Percentiles rank a stretch among this genome's conserved stretches.
Conservation (phyloP, 352 stramenopile genomes). For the Pythium brachiatum region DNA sequence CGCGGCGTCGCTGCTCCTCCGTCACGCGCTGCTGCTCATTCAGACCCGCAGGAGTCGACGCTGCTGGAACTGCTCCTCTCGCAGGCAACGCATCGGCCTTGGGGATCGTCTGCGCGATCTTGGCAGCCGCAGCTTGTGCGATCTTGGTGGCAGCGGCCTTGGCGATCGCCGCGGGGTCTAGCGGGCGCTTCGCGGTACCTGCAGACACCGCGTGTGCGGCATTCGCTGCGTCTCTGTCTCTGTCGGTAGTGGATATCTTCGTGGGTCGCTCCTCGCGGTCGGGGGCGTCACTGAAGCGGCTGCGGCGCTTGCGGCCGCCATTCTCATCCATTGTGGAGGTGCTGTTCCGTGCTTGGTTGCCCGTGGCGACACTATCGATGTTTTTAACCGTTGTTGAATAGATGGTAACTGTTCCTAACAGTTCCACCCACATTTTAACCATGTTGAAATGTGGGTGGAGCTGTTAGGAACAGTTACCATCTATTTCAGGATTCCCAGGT, state of each 20-base stretch:
- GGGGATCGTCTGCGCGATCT: constrained; percentile 68
- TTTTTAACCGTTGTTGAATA: not conserved
- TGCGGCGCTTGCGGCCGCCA: constrained; percentile 70
- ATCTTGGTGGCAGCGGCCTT: constrained; percentile 49
- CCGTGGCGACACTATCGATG: constrained; percentile 5
- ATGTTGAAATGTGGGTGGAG: too few relatives aligned
- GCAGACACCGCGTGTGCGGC: constrained; percentile 15
- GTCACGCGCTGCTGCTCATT: constrained; percentile 40
- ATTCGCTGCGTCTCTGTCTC: not conserved
- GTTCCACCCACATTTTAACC: too few relatives aligned
- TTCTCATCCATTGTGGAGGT: constrained; percentile 23
- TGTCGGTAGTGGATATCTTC: constrained; percentile 20
- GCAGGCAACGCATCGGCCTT: constrained; percentile 3
- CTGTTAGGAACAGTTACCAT: too few relatives aligned
- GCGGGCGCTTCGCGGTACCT: constrained; percentile 3
- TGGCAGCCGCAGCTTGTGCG: constrained; percentile 57
- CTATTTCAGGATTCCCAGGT: too few relatives aligned
- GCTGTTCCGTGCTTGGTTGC: constrained; percentile 19
- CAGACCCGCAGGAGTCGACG: constrained; percentile 1
- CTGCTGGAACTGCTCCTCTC: not conserved
- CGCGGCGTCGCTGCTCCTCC: constrained; percentile 58
- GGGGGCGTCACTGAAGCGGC: constrained; percentile 75
- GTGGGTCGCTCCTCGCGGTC: constrained; percentile 14
- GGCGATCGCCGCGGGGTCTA: constrained; percentile 61
- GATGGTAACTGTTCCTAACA: constrained; percentile 6